phyloP scores from a whole-genome alignment of 371 early-diverging fungal genomes.

The Dinochytrium kinnereticum region DNA sequence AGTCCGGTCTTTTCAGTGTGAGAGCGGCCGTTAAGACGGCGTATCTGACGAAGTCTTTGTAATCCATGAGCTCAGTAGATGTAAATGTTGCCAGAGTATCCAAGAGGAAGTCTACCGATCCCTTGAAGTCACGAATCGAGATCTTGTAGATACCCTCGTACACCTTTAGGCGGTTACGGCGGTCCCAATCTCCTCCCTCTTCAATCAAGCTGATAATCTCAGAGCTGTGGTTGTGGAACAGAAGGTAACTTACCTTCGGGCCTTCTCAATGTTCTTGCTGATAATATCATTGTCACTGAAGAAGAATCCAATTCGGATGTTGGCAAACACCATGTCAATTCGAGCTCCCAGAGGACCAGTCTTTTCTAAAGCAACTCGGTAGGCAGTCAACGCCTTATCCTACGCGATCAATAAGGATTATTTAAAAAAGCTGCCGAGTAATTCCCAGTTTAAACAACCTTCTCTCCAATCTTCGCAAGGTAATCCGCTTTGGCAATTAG shows the following conservation, averaged over 20 bases:
- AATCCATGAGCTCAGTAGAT: slow-evolving; percentile 96
- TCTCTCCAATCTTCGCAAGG: slow-evolving; percentile 92
- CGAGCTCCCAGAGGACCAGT: slow-evolving; percentile 89
- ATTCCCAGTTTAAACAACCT: too few species aligned
- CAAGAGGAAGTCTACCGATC: slow-evolving; percentile 86
- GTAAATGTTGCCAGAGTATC: slow-evolving; percentile 98
- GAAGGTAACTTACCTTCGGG: slow-evolving; percentile 56
- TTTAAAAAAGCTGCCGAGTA: too few species aligned
- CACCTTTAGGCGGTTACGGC: slow-evolving; percentile 98
- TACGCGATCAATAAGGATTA: too few species aligned
- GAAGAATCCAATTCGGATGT: slow-evolving; percentile 95
- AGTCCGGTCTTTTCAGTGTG: slow-evolving; percentile 88
- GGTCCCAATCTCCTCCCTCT: slow-evolving; percentile 99
- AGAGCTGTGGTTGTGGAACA: too few species aligned
- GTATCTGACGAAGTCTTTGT: slow-evolving; percentile 96
- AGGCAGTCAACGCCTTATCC: slow-evolving; percentile 87
- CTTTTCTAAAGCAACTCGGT: slow-evolving; percentile 80
- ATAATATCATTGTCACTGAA: slow-evolving; percentile 81
- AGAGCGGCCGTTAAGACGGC: slow-evolving; percentile 89
- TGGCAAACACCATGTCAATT: slow-evolving; percentile 90
- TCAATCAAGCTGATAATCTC: slow-evolving; percentile 75
- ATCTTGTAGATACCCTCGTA: slow-evolving; percentile 95
- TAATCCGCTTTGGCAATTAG: slow-evolving; percentile 91
- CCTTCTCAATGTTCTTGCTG: slow-evolving; percentile 80
- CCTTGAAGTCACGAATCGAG: slow-evolving; percentile 95